A percentile compares a stretch with the other conserved stretches of the same genome.
These are phyloP conservation scores for Ascochyta viciae-villosae DNA, from an alignment of 2,329 filamentous ascomycete genomes.

Conservation along the genomic window DNA sequence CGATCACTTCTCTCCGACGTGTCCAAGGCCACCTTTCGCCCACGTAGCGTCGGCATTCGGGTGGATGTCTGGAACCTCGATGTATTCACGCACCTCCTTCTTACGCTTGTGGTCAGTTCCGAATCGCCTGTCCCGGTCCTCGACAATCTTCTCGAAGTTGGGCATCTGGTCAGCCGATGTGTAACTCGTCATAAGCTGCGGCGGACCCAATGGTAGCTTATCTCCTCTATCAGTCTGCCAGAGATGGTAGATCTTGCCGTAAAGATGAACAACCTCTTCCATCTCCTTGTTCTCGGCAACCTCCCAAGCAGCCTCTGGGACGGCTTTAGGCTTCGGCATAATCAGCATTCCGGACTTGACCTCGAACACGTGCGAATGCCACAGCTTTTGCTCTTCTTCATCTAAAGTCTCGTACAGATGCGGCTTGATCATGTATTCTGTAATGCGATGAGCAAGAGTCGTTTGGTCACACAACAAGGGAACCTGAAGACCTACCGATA, in stretches of 20 bases:
- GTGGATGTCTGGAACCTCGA: constrained; percentile 58
- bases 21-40: constrained; percentile 41
- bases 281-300: constrained; percentile 80
- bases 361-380: constrained; percentile 80
- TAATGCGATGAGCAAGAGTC: neutral
- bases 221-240: constrained; percentile 85
- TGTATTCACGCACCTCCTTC: constrained; percentile 60
- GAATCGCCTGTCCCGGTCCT: constrained; percentile 62
- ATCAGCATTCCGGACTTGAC: constrained; percentile 82
- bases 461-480: neutral
- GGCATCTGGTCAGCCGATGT: constrained; percentile 58
- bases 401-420: constrained; percentile 71
- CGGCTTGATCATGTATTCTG: constrained; percentile 83
- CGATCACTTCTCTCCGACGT: constrained; percentile 4
- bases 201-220: constrained; percentile 64
- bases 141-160: constrained; percentile 54
- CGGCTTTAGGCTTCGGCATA: constrained; percentile 66
- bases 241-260: constrained; percentile 85
- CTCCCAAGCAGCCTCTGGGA: constrained; percentile 73
- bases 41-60: constrained; percentile 58
- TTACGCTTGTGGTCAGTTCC: constrained; percentile 61
- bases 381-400: constrained; percentile 72
- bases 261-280: constrained; percentile 75
- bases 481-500: constrained; percentile 51
- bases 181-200: constrained; percentile 70